Evolutionary conservation across 768 basidiomycete species (phyloP), one percentile per base, ranked within the genome.

Genomic region (Tephrocybe sp.): DNA sequence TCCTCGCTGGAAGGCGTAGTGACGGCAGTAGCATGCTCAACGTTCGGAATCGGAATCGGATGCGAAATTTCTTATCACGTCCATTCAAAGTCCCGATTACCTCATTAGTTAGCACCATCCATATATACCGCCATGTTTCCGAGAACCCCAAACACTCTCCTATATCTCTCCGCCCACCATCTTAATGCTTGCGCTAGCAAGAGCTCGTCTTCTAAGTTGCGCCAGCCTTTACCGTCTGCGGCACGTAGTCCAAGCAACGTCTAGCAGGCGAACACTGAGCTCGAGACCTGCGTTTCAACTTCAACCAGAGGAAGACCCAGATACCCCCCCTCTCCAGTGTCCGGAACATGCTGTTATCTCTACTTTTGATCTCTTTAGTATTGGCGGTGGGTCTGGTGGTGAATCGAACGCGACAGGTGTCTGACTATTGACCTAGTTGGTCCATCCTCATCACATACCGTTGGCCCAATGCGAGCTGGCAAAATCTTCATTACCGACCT

Each of bases 301-400:
- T 11, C 49, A 49, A 35, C 48, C 39, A 33, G 42, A 51, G 31
- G 47, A 56, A 14, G 51, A 49, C 13, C 45, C 45, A 12, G 41
- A 49, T n/a, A 55, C 48, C 22, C 41, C 52, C 20, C 46, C 52
- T 19, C 65, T 60, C 20, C 68, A 68, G 35, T 67, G 72, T 22
- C 76, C 82, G 12, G 85, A 91, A 46, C 92, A 94, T 73, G 93
- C 93, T 5, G 93, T 95, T 56, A 94, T 96, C 48, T 92, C 90
- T 1, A 84, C 93, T 0, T 96, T 95, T 63, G 94, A 97, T 67
- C 73, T 96, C 46, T 95, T 96, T 73, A 89, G 86, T 60, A 88
- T 95, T 55, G 93, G 93, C 52, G 89, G 89, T 87, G 58, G 56
- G 82, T 65, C 13, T 32, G 42, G 36, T 20, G 16, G 48, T 36